Evolutionary conservation across 2,329 filamentous ascomycete species (phyloP).

Genomic region (Neonectria faginata): DNA sequence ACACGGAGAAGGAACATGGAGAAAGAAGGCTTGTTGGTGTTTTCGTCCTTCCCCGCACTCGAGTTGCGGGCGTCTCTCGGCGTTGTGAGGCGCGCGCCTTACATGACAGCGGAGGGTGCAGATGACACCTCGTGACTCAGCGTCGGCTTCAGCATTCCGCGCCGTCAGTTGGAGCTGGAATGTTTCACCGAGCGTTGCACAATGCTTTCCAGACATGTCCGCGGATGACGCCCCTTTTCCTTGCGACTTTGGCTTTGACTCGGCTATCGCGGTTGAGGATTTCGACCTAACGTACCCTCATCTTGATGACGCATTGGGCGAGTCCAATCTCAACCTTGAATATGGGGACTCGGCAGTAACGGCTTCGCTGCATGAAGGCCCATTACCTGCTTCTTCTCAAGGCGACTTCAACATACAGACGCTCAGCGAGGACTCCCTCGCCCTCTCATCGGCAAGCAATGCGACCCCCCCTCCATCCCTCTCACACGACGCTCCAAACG

Average conservation of each 20-base stretch:
- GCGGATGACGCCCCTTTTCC: not conserved
- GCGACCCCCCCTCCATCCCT: constrained; percentile 14
- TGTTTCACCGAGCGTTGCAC: not conserved
- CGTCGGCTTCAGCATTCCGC: no score
- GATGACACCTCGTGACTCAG: not conserved
- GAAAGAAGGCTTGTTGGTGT: not conserved
- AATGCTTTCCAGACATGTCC: not conserved
- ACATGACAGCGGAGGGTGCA: not conserved
- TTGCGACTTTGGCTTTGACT: not conserved
- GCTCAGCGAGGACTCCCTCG: not conserved
- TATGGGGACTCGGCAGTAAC: no score
- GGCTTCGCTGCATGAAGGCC: no score
- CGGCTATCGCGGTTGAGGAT: not conserved
- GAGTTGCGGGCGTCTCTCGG: not conserved
- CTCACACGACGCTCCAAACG: not conserved
- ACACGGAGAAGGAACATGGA: no score
- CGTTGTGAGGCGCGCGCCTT: not conserved
- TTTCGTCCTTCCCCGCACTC: not conserved
- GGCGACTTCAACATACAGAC: not conserved
- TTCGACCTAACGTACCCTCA: not conserved
- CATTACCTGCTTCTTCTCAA: no score
- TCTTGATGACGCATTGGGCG: not conserved
- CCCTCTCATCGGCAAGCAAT: not conserved
- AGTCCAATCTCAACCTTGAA: no score
- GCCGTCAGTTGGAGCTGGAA: not conserved